A percentile compares a stretch with the other conserved stretches of the same genome.
Evolutionary conservation across 139 green algal genomes (phyloP).

Genomic region (Pleodorina starrii): DNA sequence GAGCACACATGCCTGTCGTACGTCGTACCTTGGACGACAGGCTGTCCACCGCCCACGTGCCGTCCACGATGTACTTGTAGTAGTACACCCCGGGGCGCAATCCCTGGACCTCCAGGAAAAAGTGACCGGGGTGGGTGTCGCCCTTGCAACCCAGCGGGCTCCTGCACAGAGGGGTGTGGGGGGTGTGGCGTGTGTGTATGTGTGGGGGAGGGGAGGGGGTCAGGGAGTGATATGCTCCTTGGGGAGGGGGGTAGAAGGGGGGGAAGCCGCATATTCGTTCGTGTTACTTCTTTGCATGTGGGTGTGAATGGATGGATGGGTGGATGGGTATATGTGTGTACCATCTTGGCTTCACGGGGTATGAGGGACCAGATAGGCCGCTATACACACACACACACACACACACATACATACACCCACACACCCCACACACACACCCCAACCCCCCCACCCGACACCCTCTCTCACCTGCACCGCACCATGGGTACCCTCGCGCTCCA

Average conservation of each 20-base stretch:
- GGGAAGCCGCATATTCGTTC: too few species aligned
- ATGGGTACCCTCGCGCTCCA: slow-evolving; percentile 75
- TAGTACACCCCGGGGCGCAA: slow-evolving; percentile 76
- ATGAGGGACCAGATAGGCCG: too few species aligned
- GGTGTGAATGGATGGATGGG: too few species aligned
- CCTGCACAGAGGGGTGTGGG: not conserved
- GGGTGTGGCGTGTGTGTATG: not conserved
- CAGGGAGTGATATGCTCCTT: not conserved
- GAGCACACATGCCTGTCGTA: too few species aligned
- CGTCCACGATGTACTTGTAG: slow-evolving; percentile 90
- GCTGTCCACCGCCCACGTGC: slow-evolving; percentile 77
- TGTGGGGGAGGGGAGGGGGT: not conserved
- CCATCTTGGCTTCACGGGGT: too few species aligned
- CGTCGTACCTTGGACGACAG: slow-evolving; percentile 56
- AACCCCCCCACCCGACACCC: too few species aligned
- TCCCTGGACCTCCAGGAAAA: slow-evolving; percentile 70
- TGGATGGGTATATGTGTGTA: too few species aligned
- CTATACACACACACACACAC: too few species aligned
- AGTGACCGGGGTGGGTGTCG: slow-evolving; percentile 53
- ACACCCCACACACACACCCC: too few species aligned
- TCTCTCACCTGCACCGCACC: slow-evolving; percentile 60
- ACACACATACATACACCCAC: too few species aligned
- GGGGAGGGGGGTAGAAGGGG: too few species aligned
- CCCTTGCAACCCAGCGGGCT: slow-evolving; percentile 54
- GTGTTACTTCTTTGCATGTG: too few species aligned